These are phyloP conservation scores for Boechera retrofracta DNA, from an alignment of 345 rosid species.

Conservation along the genomic window DNA sequence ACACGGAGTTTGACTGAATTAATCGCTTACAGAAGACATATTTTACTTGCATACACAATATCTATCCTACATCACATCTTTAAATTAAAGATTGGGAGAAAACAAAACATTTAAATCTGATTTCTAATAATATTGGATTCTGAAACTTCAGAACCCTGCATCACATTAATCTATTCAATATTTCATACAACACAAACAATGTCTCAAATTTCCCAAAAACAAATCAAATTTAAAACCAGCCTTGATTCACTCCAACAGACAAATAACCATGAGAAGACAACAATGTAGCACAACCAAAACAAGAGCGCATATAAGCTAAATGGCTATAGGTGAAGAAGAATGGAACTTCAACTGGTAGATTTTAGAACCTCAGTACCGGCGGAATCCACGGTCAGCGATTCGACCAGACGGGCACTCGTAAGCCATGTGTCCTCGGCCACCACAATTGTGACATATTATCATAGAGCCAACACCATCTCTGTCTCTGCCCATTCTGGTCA, in stretches of 20 bases:
- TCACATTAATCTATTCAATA: slow-evolving; percentile 19
- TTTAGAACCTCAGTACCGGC: slow-evolving; percentile 58
- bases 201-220: slow-evolving; percentile 24
- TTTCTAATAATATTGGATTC: neutral
- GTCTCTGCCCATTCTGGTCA: slow-evolving; percentile 79
- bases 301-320: slow-evolving; percentile 12
- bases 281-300: slow-evolving; percentile 9
- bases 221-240: slow-evolving; percentile 3
- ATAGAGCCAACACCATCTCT: slow-evolving; percentile 75
- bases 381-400: slow-evolving; percentile 74
- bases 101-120: neutral
- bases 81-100: neutral
- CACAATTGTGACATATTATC: slow-evolving; percentile 91
- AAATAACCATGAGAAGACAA: slow-evolving; percentile 5
- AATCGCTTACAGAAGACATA: neutral
- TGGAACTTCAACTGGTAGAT: neutral
- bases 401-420: slow-evolving; percentile 90
- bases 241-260: slow-evolving; percentile 10
- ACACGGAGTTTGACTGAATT: slow-evolving; percentile 11
- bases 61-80: neutral
- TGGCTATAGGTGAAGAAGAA: slow-evolving; percentile 17
- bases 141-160: neutral
- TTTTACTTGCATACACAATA: neutral
- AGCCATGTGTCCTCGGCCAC: slow-evolving; percentile 92
- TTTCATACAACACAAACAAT: slow-evolving; percentile 31